Conservation (phyloP, 306 rosid species). For the Neltuma alba region DNA sequence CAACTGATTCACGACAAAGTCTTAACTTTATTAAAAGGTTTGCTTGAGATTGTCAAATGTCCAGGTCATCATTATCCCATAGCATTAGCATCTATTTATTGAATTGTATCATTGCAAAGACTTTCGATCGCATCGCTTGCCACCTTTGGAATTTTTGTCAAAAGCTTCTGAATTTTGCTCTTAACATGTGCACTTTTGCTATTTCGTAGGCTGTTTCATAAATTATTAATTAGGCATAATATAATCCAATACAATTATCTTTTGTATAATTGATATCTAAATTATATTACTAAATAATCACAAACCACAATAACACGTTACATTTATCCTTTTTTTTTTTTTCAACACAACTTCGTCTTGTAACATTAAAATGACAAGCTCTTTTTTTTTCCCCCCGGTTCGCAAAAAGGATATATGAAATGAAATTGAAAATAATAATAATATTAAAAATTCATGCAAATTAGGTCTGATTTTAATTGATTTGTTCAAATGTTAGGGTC, state of each 20-base stretch:
- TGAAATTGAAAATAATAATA: no score
- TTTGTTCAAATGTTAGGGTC: conserved; percentile 16
- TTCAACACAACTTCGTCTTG: not conserved
- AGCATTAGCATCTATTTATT: not conserved
- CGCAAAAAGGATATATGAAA: no score
- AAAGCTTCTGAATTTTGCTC: not conserved
- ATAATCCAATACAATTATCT: not conserved
- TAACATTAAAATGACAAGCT: no score
- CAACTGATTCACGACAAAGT: not conserved
- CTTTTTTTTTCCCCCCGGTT: no score
- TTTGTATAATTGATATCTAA: not conserved
- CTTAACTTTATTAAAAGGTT: not conserved
- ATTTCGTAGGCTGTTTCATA: not conserved
- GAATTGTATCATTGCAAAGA: not conserved
- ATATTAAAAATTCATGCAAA: not conserved
- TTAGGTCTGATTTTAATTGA: not conserved
- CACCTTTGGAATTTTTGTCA: not conserved
- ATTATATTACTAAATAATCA: not conserved
- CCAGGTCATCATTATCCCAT: not conserved
- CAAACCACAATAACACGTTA: not conserved
- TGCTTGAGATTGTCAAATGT: not conserved
- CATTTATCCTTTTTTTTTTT: not conserved
- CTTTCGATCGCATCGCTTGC: not conserved
- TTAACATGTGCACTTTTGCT: not conserved
- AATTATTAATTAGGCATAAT: not conserved